phyloP scores from a whole-genome alignment of 805 yeast species.

The Candida stauntonica region DNA sequence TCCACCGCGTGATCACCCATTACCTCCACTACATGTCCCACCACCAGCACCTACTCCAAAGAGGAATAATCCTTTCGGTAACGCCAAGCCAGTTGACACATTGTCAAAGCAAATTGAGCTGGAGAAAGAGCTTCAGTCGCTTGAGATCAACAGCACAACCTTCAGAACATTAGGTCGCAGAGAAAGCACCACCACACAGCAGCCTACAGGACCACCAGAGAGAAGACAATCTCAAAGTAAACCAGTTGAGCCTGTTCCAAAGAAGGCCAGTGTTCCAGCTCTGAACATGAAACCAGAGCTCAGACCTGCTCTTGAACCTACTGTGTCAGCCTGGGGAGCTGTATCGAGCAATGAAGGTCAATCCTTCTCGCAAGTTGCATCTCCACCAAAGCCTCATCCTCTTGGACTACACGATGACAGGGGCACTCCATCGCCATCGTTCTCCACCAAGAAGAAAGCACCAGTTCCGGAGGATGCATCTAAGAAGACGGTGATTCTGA shows the following conservation, averaged over 20 bases:
- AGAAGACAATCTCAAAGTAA: neutral
- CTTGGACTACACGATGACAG: slow-evolving; percentile 6
- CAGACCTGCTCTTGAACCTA: slow-evolving; percentile 15
- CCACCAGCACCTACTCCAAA: slow-evolving; percentile 25
- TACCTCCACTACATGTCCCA: slow-evolving; percentile 17
- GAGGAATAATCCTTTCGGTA: slow-evolving; percentile 72
- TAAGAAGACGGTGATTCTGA: slow-evolving; percentile 14
- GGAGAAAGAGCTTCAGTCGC: slow-evolving; percentile 42
- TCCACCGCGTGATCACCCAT: slow-evolving; percentile 7
- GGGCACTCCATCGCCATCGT: slow-evolving; percentile 3
- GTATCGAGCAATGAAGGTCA: slow-evolving; percentile 1
- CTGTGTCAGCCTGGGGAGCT: slow-evolving; percentile 14
- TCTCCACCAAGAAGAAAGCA: slow-evolving; percentile 7
- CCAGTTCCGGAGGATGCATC: neutral
- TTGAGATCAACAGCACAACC: slow-evolving; percentile 44
- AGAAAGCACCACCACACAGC: neutral
- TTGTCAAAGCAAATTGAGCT: slow-evolving; percentile 59
- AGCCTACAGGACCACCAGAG: neutral
- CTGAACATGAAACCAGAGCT: slow-evolving; percentile 6
- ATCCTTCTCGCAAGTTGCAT: slow-evolving; percentile 7
- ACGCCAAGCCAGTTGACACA: slow-evolving; percentile 82
- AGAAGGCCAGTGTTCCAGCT: neutral
- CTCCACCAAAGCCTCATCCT: slow-evolving; percentile 15
- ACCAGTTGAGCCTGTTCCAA: neutral
- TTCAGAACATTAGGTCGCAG: slow-evolving; percentile 24